These are phyloP conservation scores for Leccinum variicolor DNA, from an alignment of 768 basidiomycete genomes.

Conservation along the genomic window DNA sequence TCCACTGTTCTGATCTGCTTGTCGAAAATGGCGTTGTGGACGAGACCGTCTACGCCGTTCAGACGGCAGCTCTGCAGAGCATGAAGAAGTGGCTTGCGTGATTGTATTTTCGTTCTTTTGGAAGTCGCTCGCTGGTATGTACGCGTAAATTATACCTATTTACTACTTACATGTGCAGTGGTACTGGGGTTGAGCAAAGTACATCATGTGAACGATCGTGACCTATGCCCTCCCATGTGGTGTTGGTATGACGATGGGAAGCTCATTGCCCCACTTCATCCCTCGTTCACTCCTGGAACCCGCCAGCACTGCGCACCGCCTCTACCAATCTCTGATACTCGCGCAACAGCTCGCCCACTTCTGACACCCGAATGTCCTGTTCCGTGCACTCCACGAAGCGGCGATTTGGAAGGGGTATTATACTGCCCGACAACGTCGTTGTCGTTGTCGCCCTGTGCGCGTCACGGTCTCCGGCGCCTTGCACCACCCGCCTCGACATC, in stretches of 20 bases:
- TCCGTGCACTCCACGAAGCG: conserved; percentile 70
- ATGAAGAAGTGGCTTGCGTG: background rate
- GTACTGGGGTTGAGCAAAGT: too few relatives aligned
- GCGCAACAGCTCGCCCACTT: conserved; percentile 72
- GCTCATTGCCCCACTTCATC: too few relatives aligned
- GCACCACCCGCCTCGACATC: conserved; percentile 40
- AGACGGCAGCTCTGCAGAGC: background rate
- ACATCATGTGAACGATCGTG: too few relatives aligned
- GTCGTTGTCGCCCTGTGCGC: conserved; percentile 35
- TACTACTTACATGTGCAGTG: background rate
- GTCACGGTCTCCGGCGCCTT: conserved; percentile 13
- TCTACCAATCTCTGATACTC: conserved; percentile 84
- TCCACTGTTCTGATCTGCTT: background rate
- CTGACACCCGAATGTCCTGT: conserved; percentile 77
- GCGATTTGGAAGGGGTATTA: conserved; percentile 56
- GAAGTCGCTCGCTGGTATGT: background rate
- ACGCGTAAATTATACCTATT: background rate
- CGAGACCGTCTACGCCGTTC: background rate
- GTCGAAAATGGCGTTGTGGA: background rate
- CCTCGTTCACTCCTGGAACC: conserved; percentile 22
- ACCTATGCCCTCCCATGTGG: too few relatives aligned
- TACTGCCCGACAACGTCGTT: conserved; percentile 27
- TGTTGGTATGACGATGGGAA: too few relatives aligned
- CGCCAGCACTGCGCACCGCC: conserved; percentile 55
- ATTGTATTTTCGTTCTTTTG: background rate